phyloP scores from a whole-genome alignment of 208 protist species.

The Trypanosoma brucei region DNA sequence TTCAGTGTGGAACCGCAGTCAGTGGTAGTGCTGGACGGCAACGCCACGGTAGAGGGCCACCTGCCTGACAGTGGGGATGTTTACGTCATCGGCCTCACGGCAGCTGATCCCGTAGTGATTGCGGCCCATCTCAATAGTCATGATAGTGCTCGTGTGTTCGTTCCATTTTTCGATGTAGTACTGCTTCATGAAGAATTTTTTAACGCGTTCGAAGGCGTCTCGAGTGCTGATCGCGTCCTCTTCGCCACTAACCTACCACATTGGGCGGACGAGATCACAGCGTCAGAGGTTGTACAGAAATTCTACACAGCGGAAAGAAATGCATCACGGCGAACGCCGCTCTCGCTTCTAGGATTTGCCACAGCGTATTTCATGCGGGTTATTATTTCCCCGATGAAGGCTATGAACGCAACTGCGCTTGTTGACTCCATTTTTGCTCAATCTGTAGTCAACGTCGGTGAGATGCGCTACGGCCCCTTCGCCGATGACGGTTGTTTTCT shows the following conservation, averaged over 20 bases:
- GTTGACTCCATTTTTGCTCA: conserved; percentile 9
- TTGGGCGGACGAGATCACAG: conserved; percentile 27
- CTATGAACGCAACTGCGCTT: conserved; percentile 4
- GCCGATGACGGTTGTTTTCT: background rate
- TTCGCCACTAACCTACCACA: conserved; percentile 45
- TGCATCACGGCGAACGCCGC: conserved; percentile 1
- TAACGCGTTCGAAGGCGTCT: conserved; percentile 10
- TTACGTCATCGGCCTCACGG: no score
- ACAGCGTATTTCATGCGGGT: conserved; percentile 2
- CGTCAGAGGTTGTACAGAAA: conserved; percentile 6
- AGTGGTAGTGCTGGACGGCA: background rate
- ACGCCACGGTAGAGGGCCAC: conserved; percentile 16
- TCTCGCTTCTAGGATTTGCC: conserved; percentile 14
- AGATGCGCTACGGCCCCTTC: conserved; percentile 30
- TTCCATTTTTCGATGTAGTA: conserved; percentile 32
- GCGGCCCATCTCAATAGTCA: no score
- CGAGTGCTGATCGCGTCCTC: conserved; percentile 22
- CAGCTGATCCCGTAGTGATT: no score
- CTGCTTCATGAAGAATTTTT: conserved; percentile 29
- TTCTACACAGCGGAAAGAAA: conserved; percentile 13
- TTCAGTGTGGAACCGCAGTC: no score
- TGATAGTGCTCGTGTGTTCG: conserved; percentile 8
- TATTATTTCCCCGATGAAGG: conserved; percentile 11
- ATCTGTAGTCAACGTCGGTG: conserved; percentile 17
- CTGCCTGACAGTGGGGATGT: conserved; percentile 9